Percentiles rank a stretch among this genome's conserved stretches.
These are phyloP conservation scores for Penicillium turbatum DNA, from an alignment of 495 filamentous ascomycete genomes.

Conservation along the genomic window DNA sequence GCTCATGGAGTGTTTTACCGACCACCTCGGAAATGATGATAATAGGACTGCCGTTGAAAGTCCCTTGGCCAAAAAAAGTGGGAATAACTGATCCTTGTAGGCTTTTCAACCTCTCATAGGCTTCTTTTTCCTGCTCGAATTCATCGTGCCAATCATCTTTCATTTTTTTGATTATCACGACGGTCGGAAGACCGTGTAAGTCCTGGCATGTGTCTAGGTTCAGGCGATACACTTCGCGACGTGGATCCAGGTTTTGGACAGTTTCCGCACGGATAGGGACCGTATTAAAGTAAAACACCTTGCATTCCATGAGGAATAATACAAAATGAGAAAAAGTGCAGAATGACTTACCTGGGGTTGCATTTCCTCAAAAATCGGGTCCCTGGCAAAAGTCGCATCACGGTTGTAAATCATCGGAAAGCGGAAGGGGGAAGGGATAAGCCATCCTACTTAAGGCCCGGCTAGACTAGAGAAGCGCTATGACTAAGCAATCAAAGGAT, in stretches of 20 bases:
- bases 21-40: conserved; percentile 5
- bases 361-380: background rate
- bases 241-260: conserved; percentile 2
- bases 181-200: conserved; percentile 1
- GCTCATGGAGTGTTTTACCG: background rate
- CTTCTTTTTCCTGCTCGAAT: conserved; percentile 7
- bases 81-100: background rate
- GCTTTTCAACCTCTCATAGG: conserved; percentile 2
- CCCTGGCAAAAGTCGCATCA: background rate
- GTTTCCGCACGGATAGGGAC: background rate
- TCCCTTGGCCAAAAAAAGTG: background rate
- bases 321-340: background rate
- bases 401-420: background rate
- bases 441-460: no score
- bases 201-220: background rate
- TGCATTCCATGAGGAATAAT: background rate
- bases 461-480: no score
- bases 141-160: conserved; percentile 8
- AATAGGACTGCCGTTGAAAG: background rate
- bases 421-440: no score
- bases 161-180: conserved; percentile 5
- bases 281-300: conserved; percentile 1
- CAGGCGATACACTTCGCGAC: conserved; percentile 2
- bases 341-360: background rate
- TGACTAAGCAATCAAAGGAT: no score